Percentiles rank a stretch among this genome's conserved stretches.
These are phyloP conservation scores for Perilla frutescens DNA, from an alignment of 257 asterid genomes.

Conservation along the genomic window DNA sequence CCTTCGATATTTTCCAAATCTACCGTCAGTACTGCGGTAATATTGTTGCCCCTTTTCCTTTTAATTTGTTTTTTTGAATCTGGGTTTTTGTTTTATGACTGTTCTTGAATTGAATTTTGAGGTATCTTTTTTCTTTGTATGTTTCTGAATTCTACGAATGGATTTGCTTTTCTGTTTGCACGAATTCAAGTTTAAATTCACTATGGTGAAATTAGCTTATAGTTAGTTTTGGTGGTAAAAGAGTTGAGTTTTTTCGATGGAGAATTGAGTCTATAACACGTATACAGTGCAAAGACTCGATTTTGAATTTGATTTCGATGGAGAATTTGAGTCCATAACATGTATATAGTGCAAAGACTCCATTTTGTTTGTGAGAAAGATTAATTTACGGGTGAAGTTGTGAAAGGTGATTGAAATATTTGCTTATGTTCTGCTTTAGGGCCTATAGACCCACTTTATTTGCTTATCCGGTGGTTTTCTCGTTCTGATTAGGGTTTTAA, in stretches of 20 bases:
- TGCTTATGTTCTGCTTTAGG: constrained; percentile 17
- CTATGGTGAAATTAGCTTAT: neutral
- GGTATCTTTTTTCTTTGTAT: neutral
- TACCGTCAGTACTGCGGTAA: constrained; percentile 79
- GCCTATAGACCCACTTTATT: neutral
- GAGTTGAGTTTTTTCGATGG: constrained; percentile 18
- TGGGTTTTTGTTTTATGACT: constrained; percentile 20
- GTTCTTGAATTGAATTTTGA: constrained; percentile 12
- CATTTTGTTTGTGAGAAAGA: constrained; percentile 20
- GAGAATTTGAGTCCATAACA: neutral
- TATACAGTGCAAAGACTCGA: neutral
- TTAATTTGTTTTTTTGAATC: constrained; percentile 16
- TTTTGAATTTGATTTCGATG: neutral
- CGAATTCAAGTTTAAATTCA: neutral
- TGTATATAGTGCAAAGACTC: neutral
- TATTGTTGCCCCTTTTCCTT: neutral
- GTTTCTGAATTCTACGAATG: neutral
- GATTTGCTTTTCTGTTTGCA: constrained; percentile 7
- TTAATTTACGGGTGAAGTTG: neutral
- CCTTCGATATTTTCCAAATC: constrained; percentile 63
- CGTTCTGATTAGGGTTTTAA: constrained; percentile 11
- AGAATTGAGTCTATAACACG: neutral
- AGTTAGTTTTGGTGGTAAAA: neutral
- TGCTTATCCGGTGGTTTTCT: neutral
- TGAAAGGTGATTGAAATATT: constrained; percentile 20